Percentiles rank a stretch among this genome's conserved stretches.
These are phyloP conservation scores for Macrophomina phaseolina DNA, from an alignment of 2,329 filamentous ascomycete species.

Conservation along the genomic window DNA sequence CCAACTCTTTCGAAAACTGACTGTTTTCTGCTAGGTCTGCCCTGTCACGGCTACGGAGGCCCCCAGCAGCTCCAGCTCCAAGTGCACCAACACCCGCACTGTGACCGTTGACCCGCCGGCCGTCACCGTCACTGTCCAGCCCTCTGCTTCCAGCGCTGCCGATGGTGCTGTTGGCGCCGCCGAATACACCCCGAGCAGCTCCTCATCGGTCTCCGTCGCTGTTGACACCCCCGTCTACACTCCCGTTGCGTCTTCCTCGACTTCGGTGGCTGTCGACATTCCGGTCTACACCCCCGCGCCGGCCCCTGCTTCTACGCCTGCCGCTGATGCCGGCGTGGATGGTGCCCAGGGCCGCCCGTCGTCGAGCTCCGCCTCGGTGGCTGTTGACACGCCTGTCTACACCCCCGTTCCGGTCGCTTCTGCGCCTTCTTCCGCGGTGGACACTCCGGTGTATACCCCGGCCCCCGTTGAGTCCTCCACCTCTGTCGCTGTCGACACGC, in stretches of 20 bases:
- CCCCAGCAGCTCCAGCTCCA: conserved; percentile 2
- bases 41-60: conserved; percentile 26
- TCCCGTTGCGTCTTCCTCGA: not conserved
- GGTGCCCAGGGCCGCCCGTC: not conserved
- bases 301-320: not conserved
- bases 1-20: not conserved
- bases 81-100: conserved; percentile 21
- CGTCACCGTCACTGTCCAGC: conserved; percentile 18
- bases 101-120: conserved; percentile 23
- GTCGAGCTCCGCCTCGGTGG: not conserved
- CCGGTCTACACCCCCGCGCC: conserved; percentile 8
- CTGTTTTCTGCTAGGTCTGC: conserved; percentile 9
- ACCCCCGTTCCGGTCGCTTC: not conserved
- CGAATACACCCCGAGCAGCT: conserved; percentile 5
- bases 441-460: conserved; percentile 15
- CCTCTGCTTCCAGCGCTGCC: conserved; percentile 1
- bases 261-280: conserved; percentile 4
- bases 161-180: not conserved
- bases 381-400: not conserved
- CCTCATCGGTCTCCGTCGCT: conserved; percentile 3
- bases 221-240: conserved; percentile 16
- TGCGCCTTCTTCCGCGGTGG: not conserved
- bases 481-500: not conserved
- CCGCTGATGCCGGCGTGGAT: not conserved
- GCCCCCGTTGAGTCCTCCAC: not conserved